phyloP scores from a whole-genome alignment of 345 rosid genomes.

The Gossypium bickii region DNA sequence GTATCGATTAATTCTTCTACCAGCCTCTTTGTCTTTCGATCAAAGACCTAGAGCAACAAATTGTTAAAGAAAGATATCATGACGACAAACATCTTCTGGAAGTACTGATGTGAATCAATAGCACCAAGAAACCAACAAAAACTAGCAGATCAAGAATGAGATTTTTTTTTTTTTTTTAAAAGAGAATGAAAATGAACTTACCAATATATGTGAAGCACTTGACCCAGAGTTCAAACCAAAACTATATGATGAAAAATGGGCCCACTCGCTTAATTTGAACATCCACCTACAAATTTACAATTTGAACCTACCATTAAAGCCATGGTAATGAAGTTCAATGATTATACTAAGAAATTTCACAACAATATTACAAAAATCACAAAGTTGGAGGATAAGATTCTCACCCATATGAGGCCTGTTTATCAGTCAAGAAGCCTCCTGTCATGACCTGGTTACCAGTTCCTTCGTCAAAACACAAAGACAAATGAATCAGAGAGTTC shows the following conservation, averaged over 20 bases:
- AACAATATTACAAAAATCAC: not conserved
- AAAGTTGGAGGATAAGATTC: slow-evolving; percentile 15
- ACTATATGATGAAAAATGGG: slow-evolving; percentile 76
- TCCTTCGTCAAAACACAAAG: slow-evolving; percentile 94
- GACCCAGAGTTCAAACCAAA: slow-evolving; percentile 87
- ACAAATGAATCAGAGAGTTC: slow-evolving; percentile 79
- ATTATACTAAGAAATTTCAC: slow-evolving; percentile 3
- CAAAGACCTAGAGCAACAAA: slow-evolving; percentile 60
- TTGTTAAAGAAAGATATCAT: slow-evolving; percentile 13
- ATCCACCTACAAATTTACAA: slow-evolving; percentile 58
- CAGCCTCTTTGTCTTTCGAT: slow-evolving; percentile 73
- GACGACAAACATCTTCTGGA: not conserved
- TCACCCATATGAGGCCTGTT: slow-evolving; percentile 90
- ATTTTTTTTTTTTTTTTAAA: not conserved
- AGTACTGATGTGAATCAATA: not conserved
- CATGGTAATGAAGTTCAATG: not conserved
- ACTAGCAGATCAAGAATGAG: not conserved
- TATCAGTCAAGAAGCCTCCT: slow-evolving; percentile 95
- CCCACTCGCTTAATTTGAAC: slow-evolving; percentile 96
- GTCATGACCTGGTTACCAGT: slow-evolving; percentile 91
- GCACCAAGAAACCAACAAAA: not conserved
- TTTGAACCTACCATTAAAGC: not conserved
- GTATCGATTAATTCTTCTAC: slow-evolving; percentile 90
- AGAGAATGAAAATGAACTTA: slow-evolving; percentile 25
- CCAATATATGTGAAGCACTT: slow-evolving; percentile 91